Evolutionary conservation across 352 stramenopile genomes (phyloP).

Genomic region (Paralagenidium karlingii): DNA sequence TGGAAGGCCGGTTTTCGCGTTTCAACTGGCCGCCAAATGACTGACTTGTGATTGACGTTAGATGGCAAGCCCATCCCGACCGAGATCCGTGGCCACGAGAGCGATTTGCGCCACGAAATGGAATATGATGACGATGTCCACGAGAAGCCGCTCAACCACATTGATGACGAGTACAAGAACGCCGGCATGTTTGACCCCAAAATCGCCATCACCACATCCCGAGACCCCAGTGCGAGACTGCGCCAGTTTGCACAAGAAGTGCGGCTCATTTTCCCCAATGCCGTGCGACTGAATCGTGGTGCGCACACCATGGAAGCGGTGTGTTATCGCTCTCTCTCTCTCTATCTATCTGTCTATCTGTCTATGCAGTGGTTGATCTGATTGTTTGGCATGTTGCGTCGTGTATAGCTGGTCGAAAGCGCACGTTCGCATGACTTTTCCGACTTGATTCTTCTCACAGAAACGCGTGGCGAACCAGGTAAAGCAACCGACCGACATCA

Average conservation of each 20-base stretch:
- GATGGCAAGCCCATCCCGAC: conserved; percentile 95
- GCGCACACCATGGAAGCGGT: conserved; percentile 87
- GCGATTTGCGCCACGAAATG: conserved; percentile 86
- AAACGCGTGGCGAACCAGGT: conserved; percentile 96
- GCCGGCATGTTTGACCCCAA: conserved; percentile 95
- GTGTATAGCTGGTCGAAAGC: conserved; percentile 92
- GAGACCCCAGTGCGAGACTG: conserved; percentile 92
- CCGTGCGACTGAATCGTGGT: conserved; percentile 95
- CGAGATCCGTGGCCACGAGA: conserved; percentile 92
- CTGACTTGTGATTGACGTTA: too few relatives aligned
- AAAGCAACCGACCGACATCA: too few relatives aligned
- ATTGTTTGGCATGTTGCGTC: conserved; percentile 1
- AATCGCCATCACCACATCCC: conserved; percentile 97
- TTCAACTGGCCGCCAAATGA: too few relatives aligned
- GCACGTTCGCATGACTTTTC: conserved; percentile 95
- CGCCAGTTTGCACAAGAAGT: conserved; percentile 99
- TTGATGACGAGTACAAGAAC: conserved; percentile 99
- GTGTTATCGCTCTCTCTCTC: conserved; percentile 6
- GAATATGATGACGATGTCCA: conserved; percentile 86
- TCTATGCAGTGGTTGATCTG: not conserved
- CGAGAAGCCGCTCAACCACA: conserved; percentile 81
- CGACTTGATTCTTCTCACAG: conserved; percentile 97
- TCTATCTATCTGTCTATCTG: not conserved
- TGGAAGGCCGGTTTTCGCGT: conserved; percentile 2
- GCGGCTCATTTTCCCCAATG: conserved; percentile 97